Percentiles rank a stretch among this genome's conserved stretches.
Evolutionary conservation across 148 eudicot genomes (phyloP).

Genomic region (Amaranthus cruentus): DNA sequence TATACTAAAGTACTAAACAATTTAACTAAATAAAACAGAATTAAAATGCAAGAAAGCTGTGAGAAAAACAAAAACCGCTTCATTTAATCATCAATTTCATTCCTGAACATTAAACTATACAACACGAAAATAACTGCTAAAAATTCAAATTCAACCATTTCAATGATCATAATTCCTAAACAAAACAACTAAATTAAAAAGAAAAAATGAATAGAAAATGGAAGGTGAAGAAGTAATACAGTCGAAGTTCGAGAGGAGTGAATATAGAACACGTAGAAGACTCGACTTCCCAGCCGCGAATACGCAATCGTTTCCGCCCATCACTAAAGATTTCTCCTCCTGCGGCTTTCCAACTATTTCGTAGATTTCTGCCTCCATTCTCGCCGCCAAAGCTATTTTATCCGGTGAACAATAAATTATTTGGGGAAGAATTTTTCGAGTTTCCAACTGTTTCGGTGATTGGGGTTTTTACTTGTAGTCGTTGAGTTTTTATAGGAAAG

Average conservation of each 20-base stretch:
- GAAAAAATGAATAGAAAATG: constrained; percentile 15
- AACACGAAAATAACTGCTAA: not conserved
- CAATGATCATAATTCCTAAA: not conserved
- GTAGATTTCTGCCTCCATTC: constrained; percentile 52
- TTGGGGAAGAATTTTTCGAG: no score
- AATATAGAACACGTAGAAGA: constrained; percentile 62
- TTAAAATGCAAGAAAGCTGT: no score
- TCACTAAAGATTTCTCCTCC: constrained; percentile 61
- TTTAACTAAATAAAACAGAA: no score
- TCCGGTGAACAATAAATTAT: not conserved
- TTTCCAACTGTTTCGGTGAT: no score
- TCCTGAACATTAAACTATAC: not conserved
- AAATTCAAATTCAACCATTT: not conserved
- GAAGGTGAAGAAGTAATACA: constrained; percentile 33
- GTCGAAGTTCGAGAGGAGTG: constrained; percentile 45
- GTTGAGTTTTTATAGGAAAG: no score
- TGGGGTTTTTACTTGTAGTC: no score
- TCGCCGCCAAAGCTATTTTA: not conserved
- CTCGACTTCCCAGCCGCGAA: constrained; percentile 90
- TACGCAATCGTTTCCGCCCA: constrained; percentile 63
- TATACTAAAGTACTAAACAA: no score
- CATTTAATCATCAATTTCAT: no score
- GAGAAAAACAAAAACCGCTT: no score
- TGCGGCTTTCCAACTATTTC: constrained; percentile 53
- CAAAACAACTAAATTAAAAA: not conserved